Conservation (phyloP, 2,329 filamentous ascomycete genomes). For the Aspergillus spinulosporus region DNA sequence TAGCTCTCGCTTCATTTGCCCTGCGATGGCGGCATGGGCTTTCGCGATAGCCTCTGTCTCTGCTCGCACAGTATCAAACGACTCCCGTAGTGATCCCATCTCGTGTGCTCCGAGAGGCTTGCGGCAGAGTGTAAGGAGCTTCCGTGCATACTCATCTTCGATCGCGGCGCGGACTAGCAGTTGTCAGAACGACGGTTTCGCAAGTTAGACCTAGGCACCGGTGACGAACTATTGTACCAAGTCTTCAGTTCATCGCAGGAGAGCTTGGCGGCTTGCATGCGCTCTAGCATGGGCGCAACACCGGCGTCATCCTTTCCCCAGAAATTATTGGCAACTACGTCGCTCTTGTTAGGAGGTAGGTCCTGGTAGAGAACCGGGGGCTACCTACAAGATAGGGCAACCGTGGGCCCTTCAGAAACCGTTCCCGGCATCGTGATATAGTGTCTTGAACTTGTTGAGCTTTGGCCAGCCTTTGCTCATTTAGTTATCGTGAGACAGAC, state of each 20-base stretch:
- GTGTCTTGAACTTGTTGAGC: constrained; percentile 27
- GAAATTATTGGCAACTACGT: constrained; percentile 90
- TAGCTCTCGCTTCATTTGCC: constrained; percentile 92
- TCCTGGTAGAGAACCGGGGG: not conserved
- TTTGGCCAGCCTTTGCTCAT: constrained; percentile 41
- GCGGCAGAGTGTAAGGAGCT: constrained; percentile 78
- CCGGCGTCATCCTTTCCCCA: constrained; percentile 99
- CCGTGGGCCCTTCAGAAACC: constrained; percentile 62
- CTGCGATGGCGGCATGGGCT: constrained; percentile 83
- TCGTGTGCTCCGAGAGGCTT: constrained; percentile 90
- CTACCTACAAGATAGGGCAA: constrained; percentile 65
- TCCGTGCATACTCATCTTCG: constrained; percentile 94
- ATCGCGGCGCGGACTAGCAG: constrained; percentile 77
- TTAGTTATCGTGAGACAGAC: constrained; percentile 21
- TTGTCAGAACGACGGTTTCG: constrained; percentile 11
- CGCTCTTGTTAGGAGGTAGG: constrained; percentile 8
- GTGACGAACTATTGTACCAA: constrained; percentile 76
- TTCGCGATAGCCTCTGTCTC: constrained; percentile 95
- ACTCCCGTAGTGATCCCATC: constrained; percentile 75
- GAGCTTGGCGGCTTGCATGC: constrained; percentile 91
- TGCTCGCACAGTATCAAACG: constrained; percentile 81
- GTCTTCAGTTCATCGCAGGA: constrained; percentile 90
- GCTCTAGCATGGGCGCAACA: constrained; percentile 84
- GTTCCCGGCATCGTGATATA: constrained; percentile 58
- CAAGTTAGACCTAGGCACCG: not conserved